Evolutionary conservation across 495 filamentous ascomycete genomes (phyloP).

Genomic region (Rhizodiscina lignyota): DNA sequence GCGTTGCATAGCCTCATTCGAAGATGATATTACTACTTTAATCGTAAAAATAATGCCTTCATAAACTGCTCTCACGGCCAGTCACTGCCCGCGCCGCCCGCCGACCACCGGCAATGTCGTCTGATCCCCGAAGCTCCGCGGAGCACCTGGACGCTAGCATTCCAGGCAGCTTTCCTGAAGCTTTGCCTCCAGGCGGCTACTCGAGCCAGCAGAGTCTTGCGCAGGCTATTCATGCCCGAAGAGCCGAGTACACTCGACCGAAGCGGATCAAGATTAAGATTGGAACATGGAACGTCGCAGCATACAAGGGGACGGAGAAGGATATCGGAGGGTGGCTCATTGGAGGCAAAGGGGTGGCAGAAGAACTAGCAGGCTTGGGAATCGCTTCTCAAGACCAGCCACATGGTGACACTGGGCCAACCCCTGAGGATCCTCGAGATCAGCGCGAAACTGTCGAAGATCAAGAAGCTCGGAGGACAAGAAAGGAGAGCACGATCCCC

Average conservation of each 20-base stretch:
- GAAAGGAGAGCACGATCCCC: conserved; percentile 22
- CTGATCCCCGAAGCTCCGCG: background rate
- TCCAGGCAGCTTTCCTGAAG: conserved; percentile 20
- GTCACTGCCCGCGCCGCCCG: background rate
- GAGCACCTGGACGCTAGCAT: conserved; percentile 16
- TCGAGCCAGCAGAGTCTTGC: conserved; percentile 29
- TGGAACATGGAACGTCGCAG: conserved; percentile 90
- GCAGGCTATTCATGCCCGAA: conserved; percentile 49
- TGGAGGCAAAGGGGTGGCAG: conserved; percentile 50
- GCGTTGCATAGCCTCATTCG: too few species aligned
- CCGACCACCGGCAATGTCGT: background rate
- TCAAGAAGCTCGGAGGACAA: conserved; percentile 25
- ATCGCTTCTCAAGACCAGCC: conserved; percentile 14
- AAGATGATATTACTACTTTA: background rate
- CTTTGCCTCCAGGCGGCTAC: conserved; percentile 1
- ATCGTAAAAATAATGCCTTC: background rate
- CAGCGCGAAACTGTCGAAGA: conserved; percentile 22
- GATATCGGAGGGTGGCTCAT: conserved; percentile 81
- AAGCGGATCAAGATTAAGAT: conserved; percentile 64
- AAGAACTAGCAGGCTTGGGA: conserved; percentile 35
- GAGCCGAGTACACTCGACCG: conserved; percentile 58
- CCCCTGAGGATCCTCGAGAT: too few species aligned
- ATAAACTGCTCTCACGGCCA: background rate
- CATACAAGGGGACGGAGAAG: conserved; percentile 62
- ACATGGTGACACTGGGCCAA: conserved; percentile 2